Evolutionary conservation across 2,329 filamentous ascomycete species (phyloP).

Genomic region (Diaporthe helianthi): DNA sequence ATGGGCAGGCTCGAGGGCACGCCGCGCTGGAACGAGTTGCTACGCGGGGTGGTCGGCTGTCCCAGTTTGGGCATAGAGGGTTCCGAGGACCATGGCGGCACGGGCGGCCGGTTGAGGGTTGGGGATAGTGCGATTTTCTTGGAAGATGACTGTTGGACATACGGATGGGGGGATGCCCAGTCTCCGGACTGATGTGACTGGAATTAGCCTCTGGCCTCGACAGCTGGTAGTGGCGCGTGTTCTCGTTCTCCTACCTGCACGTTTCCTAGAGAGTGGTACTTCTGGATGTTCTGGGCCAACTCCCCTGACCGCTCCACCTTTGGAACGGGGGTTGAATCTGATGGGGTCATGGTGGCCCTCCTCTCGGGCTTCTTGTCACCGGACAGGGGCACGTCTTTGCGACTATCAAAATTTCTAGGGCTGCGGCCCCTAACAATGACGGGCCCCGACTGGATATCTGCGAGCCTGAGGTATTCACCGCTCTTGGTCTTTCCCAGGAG

Average conservation of each 20-base stretch:
- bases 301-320: slow-evolving; percentile 36
- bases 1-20: slow-evolving; percentile 47
- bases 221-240: accelerated
- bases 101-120: slow-evolving; percentile 57
- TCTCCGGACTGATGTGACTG: slow-evolving; percentile 48
- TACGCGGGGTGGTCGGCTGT: slow-evolving; percentile 35
- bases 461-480: slow-evolving; percentile 74
- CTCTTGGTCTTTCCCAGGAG: slow-evolving; percentile 76
- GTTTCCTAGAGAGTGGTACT: slow-evolving; percentile 45
- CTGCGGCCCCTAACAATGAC: slow-evolving; percentile 94
- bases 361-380: slow-evolving; percentile 57
- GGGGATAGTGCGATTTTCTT: slow-evolving; percentile 63
- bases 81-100: slow-evolving; percentile 59
- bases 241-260: slow-evolving; percentile 44
- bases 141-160: slow-evolving; percentile 53
- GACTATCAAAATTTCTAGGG: slow-evolving; percentile 90
- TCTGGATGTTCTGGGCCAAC: slow-evolving; percentile 40
- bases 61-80: slow-evolving; percentile 39
- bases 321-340: slow-evolving; percentile 36
- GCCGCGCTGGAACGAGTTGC: slow-evolving; percentile 37
- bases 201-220: slow-evolving; percentile 19
- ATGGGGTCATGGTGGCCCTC: slow-evolving; percentile 49
- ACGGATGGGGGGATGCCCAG: slow-evolving; percentile 53
- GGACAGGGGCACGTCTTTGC: slow-evolving; percentile 82
- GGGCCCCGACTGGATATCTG: slow-evolving; percentile 88